Conservation (phyloP, 2,329 filamentous ascomycete genomes). For the Alternaria triticimaculans region DNA sequence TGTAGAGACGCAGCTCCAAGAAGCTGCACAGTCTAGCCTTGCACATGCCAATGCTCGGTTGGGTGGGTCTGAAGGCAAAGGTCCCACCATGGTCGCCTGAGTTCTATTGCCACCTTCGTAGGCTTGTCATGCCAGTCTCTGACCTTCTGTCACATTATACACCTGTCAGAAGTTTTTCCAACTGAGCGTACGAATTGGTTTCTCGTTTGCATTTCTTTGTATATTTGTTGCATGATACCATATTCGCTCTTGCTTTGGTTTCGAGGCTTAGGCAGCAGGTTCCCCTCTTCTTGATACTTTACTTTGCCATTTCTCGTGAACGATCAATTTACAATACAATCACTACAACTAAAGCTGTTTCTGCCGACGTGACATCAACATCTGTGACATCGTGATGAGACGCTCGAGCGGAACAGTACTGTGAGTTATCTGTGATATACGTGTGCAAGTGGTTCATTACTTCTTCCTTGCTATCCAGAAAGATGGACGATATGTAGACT, state of each 20-base stretch:
- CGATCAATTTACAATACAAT: not conserved
- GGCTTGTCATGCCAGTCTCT: not conserved
- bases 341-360: not conserved
- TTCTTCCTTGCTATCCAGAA: conserved; percentile 85
- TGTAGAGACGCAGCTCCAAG: conserved; percentile 41
- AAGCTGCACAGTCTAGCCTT: conserved; percentile 43
- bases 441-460: not conserved
- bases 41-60: conserved; percentile 35
- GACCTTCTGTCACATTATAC: not conserved
- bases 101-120: not conserved
- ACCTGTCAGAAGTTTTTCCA: not conserved
- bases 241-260: not conserved
- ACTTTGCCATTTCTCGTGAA: not conserved
- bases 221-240: conserved; percentile 4
- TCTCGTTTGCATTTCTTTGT: not conserved
- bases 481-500: conserved; percentile 78
- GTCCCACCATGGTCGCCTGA: conserved; percentile 35
- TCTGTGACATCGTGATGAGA: not conserved
- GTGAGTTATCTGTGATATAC: not conserved
- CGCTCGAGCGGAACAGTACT: not conserved
- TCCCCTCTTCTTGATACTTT: not conserved
- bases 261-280: not conserved
- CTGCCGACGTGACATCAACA: not conserved
- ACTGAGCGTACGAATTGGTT: no score
- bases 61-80: conserved; percentile 19